Evolutionary conservation across 1,139 yeast genomes (phyloP), one percentile per base, ranked within the genome.

Genomic region (Geotrichum histeridarum): DNA sequence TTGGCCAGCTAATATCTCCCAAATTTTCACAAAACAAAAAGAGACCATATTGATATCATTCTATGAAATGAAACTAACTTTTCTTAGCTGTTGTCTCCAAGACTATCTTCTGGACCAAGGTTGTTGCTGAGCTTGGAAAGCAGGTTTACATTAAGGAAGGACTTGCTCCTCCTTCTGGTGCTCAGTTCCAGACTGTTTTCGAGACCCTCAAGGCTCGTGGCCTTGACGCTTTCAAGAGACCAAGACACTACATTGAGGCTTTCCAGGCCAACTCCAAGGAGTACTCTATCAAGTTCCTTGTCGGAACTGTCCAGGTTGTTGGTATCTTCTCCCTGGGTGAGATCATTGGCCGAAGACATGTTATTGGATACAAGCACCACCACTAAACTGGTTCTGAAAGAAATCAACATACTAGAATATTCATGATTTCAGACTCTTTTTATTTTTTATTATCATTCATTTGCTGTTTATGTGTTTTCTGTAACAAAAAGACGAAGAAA

Each of bases 311-410:
- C 63, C 99, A 93, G 74, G 76, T 93, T 60, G 77, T 88, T 63
- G 99, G 97, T 60, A 81, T 90, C 73, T 93, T 90, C 75, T 84
- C 97, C 33, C 78, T 93, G 52, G 99, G 99, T 70, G 99, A 93
- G 79, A 83, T 91, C 64, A 80, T 93, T 68, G 99, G 99, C 68
- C 90, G 99, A 81, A 87, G 99, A 78, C 68, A 85, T 69, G 66
- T 90, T 60, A 84, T 88, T 68, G 96, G 96, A 63, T 90, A 90
- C 80, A 87, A 38, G 44, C 54, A 54, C 44, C 44, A 54, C 50
- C 50, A 54, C 32, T 39, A 43, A 30, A 8, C 8, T 36, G 27
- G 22, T 37, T 12, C 27, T 22, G 38, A 36, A 46, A 36, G 35
- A 36, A 46, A 46, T 12, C 31, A 42, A 42, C 37, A 7, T 31